Evolutionary conservation across 2,329 filamentous ascomycete genomes (phyloP), one percentile per base, ranked within the genome.

Genomic region (Thielaviopsis euricoi): DNA sequence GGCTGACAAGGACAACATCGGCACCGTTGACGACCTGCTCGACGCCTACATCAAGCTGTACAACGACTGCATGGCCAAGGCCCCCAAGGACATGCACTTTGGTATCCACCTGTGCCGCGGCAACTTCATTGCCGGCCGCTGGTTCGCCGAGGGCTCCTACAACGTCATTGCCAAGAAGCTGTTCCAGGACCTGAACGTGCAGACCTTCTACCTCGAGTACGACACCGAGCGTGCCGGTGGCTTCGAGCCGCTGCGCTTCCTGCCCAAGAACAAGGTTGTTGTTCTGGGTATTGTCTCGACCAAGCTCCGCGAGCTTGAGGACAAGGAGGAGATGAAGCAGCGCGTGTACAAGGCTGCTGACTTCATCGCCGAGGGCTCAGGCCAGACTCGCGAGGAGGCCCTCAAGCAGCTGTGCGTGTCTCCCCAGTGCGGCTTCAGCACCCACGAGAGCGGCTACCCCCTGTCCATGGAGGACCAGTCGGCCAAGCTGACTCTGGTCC

Each of bases 21-120:
- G 82, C 67, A 79, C 79, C 1, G 79, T 85, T 6, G 84, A 70
- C 43, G 77, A 80, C 61, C 77, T 87, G 62, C 77, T 89, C 55
- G 79, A 85, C 63, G 75, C 79, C 33, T 89, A 89, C 66, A 79
- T 89, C 68, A 77, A 80, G 67, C 79, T 85, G 64, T 87, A 88
- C 74, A 88, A 88, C 66, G 81, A 85, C 66, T 83, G 80, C 66
- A 76, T 87, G 64, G 71, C 73, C 26, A 73, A 75, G 62, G 74
- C 81, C 0, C 83, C 84, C 0, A 69, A 72, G 6, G 84, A 85
- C 63, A 77, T 88, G 69, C 83, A 87, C 64, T 72, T 87, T 2
- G 85, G 85, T 17, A 77, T 89, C 12, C 86, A 89, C 67, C 72
- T 88, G 60, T 72, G 70, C 66, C 64, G 70, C 64, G 69, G 75